Conservation (phyloP, 495 filamentous ascomycete species). For the Neurospora sublineolata region DNA sequence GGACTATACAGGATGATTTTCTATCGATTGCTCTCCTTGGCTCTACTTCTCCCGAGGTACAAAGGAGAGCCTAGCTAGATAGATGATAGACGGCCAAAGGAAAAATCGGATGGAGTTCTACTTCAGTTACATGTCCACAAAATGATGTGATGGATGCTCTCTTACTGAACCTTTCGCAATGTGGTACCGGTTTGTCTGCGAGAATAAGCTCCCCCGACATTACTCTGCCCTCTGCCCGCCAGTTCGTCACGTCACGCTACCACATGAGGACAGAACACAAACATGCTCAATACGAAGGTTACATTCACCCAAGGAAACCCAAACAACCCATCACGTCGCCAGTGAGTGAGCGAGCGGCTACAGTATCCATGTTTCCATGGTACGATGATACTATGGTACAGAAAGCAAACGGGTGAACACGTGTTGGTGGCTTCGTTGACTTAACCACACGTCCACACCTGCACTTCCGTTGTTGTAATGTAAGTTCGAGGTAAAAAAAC, state of each 20-base stretch:
- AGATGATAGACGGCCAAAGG: background rate
- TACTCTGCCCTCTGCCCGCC: background rate
- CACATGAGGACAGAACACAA: background rate
- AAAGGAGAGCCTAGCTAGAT: background rate
- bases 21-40: background rate
- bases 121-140: background rate
- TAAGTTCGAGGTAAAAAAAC: too few relatives aligned
- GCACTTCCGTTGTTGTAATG: too few relatives aligned
- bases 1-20: background rate
- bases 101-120: background rate
- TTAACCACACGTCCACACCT: background rate
- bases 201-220: background rate
- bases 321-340: background rate
- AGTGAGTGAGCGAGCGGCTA: background rate
- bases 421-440: background rate
- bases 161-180: background rate
- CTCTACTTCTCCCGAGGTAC: background rate
- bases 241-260: background rate
- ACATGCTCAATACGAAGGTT: background rate
- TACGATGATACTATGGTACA: background rate
- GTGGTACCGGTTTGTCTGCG: background rate
- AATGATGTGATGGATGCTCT: background rate
- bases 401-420: background rate
- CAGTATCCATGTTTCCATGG: background rate
- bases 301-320: background rate